These are phyloP conservation scores for Adansonia digitata DNA, from an alignment of 345 rosid genomes.

Conservation along the genomic window DNA sequence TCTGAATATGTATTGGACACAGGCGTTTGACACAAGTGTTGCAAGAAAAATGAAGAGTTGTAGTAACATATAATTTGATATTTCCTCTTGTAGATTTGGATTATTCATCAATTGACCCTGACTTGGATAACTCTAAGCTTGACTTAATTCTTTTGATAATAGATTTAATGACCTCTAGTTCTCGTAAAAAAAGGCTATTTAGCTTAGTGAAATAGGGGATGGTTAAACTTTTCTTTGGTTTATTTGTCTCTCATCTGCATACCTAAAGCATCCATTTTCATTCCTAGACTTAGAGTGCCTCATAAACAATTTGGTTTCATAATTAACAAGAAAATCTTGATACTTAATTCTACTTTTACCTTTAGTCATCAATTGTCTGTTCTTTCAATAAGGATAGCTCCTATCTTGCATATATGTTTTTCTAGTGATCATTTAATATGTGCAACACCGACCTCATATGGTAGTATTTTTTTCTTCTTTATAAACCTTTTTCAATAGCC, in stretches of 20 bases:
- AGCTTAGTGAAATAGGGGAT: neutral
- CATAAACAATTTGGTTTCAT: neutral
- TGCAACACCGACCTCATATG: neutral
- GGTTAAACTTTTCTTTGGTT: neutral
- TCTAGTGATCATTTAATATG: neutral
- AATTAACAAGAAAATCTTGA: neutral
- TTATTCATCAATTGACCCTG: neutral
- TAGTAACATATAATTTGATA: too few species aligned
- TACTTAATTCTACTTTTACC: neutral
- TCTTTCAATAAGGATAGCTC: neutral
- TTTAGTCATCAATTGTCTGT: neutral
- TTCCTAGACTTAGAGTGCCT: neutral
- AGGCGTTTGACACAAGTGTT: too few species aligned
- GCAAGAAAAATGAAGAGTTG: too few species aligned
- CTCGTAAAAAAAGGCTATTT: neutral
- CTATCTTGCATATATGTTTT: neutral
- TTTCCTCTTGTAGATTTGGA: neutral
- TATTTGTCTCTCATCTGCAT: neutral
- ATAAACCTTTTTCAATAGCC: neutral
- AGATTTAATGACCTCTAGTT: neutral
- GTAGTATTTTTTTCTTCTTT: neutral
- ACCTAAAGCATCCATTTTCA: neutral
- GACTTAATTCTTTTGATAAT: neutral
- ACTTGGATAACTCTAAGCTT: neutral
- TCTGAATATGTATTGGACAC: too few species aligned